Evolutionary conservation across 1,284 basidiomycete species (phyloP).

Genomic region (Limonomyces culmigenus): DNA sequence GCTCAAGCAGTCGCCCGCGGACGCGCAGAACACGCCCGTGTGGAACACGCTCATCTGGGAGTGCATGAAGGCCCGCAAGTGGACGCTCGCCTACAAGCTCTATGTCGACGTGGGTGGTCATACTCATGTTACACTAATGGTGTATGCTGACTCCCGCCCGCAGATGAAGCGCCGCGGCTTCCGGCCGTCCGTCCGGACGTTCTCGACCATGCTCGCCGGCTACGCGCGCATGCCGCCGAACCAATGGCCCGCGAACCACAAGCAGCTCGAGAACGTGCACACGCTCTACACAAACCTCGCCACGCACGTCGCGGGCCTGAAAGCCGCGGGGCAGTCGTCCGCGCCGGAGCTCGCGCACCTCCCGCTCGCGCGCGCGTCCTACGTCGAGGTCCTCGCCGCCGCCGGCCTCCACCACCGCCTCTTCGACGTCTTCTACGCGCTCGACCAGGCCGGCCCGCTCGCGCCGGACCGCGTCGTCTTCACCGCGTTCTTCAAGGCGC

Average conservation of each 20-base stretch:
- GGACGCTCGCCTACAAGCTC: conserved; percentile 37
- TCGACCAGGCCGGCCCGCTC: conserved; percentile 38
- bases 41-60: conserved; percentile 63
- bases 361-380: conserved; percentile 27
- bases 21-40: conserved; percentile 49
- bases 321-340: conserved; percentile 19
- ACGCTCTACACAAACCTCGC: conserved; percentile 38
- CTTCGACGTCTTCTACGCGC: conserved; percentile 53
- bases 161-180: conserved; percentile 73
- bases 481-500: conserved; percentile 40
- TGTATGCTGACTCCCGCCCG: conserved; percentile 2
- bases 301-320: conserved; percentile 27
- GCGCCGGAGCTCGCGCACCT: conserved; percentile 25
- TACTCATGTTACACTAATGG: neutral
- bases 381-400: conserved; percentile 45
- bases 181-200: conserved; percentile 46
- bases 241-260: conserved; percentile 33
- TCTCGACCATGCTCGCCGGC: conserved; percentile 43
- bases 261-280: conserved; percentile 42
- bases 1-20: conserved; percentile 45
- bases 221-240: conserved; percentile 28
- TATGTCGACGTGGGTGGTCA: conserved; percentile 45
- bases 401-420: conserved; percentile 39
- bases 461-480: conserved; percentile 39
- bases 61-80: conserved; percentile 34